Percentiles rank a stretch among this genome's conserved stretches.
Conservation (phyloP, 495 filamentous ascomycete genomes). For the Poronia punctata region DNA sequence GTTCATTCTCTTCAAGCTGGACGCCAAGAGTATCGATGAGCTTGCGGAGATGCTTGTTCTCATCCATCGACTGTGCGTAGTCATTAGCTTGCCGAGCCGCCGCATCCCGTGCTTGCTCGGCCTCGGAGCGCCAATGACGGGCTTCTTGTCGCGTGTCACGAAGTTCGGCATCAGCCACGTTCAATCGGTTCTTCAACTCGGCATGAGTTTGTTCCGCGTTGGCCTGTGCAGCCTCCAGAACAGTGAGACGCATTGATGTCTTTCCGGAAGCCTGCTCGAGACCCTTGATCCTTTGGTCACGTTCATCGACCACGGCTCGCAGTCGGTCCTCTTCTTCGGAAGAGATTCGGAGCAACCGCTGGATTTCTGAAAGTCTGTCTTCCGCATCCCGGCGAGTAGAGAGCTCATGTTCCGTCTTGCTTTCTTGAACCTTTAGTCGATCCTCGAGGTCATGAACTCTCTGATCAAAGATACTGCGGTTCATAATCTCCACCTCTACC, state of each 20-base stretch:
- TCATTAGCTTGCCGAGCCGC: conserved; percentile 35
- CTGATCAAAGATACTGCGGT: conserved; percentile 39
- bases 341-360: conserved; percentile 58
- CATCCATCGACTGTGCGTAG: conserved; percentile 31
- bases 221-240: conserved; percentile 57
- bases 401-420: conserved; percentile 49
- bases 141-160: conserved; percentile 42
- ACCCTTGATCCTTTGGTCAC: conserved; percentile 41
- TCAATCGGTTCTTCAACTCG: conserved; percentile 51
- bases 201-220: conserved; percentile 58
- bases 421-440: conserved; percentile 34
- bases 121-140: conserved; percentile 43
- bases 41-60: conserved; percentile 50
- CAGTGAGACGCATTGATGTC: conserved; percentile 50
- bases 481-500: conserved; percentile 47
- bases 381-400: conserved; percentile 60
- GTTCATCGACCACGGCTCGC: conserved; percentile 61
- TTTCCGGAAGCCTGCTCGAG: conserved; percentile 42
- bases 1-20: conserved; percentile 79
- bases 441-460: conserved; percentile 43
- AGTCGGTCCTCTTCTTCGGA: conserved; percentile 67
- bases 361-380: conserved; percentile 63
- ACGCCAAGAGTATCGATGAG: conserved; percentile 60
- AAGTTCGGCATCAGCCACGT: conserved; percentile 40
- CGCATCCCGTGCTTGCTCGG: conserved; percentile 35